Evolutionary conservation across 225 moss, liverwort and hornwort genomes (phyloP).

Genomic region (Polytrichum formosum): DNA sequence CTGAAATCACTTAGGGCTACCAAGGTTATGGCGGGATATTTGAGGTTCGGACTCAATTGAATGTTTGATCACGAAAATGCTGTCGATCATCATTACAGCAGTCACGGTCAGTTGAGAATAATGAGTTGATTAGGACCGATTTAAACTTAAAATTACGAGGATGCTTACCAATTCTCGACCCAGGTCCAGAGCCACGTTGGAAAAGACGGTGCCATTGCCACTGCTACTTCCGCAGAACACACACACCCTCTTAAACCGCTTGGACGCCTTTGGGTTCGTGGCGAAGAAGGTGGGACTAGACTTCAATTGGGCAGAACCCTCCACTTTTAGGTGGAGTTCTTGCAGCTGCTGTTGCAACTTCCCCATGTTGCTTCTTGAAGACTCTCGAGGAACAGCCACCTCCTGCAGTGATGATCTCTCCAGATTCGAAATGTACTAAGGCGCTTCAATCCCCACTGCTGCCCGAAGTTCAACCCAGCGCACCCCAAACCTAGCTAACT

Average conservation of each 20-base stretch:
- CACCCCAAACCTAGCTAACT: no score
- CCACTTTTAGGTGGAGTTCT: no score
- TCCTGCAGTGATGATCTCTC: no score
- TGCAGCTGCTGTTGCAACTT: no score
- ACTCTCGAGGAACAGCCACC: no score
- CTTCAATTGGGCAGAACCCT: background rate
- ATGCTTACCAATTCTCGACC: constrained; percentile 4
- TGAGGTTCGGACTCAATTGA: background rate
- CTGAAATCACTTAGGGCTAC: background rate
- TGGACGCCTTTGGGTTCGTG: background rate
- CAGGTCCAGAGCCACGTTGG: background rate
- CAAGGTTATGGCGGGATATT: background rate
- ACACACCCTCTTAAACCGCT: constrained; percentile 4
- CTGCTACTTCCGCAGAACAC: constrained; percentile 8
- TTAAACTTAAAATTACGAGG: background rate
- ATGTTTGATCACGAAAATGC: background rate
- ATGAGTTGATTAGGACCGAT: no score
- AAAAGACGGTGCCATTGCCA: background rate
- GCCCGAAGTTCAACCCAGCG: no score
- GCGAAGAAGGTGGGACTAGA: background rate
- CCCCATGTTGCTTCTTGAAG: no score
- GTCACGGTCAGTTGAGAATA: background rate
- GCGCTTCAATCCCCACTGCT: no score
- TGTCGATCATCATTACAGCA: background rate
- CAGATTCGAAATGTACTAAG: no score